These are phyloP conservation scores for Sarocladium kiliense DNA, from an alignment of 2,329 filamentous ascomycete genomes.

Conservation along the genomic window DNA sequence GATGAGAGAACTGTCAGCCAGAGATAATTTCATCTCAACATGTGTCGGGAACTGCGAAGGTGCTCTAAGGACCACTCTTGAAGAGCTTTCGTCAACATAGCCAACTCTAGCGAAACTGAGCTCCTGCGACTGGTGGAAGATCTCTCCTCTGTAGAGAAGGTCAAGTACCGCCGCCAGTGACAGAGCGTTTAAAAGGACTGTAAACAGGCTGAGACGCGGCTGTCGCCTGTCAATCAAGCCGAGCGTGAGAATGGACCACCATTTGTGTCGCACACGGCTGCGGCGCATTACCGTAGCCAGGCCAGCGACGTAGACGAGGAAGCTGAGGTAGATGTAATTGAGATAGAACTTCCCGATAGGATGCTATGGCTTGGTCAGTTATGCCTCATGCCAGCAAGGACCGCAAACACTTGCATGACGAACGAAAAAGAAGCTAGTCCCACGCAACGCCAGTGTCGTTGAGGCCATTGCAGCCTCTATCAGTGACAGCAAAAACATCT, in stretches of 20 bases:
- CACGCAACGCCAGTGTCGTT: background rate
- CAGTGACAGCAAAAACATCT: background rate
- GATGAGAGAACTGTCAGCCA: constrained; percentile 14
- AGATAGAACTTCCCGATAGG: constrained; percentile 1
- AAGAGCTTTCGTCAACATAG: constrained; percentile 56
- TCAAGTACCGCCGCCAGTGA: constrained; percentile 29
- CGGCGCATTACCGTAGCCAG: background rate
- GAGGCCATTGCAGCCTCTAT: background rate
- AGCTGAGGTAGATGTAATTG: constrained; percentile 4
- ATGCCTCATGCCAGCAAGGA: background rate
- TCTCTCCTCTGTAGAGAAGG: constrained; percentile 49
- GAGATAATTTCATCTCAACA: constrained; percentile 20
- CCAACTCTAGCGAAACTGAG: constrained; percentile 58
- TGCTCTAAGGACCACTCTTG: constrained; percentile 58
- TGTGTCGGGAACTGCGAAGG: constrained; percentile 34
- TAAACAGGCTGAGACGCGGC: background rate
- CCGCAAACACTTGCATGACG: background rate
- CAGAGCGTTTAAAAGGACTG: background rate
- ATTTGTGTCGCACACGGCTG: background rate
- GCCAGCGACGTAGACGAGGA: background rate
- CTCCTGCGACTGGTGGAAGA: constrained; percentile 51
- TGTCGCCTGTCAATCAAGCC: constrained; percentile 2
- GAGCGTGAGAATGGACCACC: background rate
- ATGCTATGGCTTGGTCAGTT: background rate
- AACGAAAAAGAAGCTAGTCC: background rate